Base-by-base conservation (phyloP, 352 stramenopile species). In the Pythium dissotocum region DNA sequence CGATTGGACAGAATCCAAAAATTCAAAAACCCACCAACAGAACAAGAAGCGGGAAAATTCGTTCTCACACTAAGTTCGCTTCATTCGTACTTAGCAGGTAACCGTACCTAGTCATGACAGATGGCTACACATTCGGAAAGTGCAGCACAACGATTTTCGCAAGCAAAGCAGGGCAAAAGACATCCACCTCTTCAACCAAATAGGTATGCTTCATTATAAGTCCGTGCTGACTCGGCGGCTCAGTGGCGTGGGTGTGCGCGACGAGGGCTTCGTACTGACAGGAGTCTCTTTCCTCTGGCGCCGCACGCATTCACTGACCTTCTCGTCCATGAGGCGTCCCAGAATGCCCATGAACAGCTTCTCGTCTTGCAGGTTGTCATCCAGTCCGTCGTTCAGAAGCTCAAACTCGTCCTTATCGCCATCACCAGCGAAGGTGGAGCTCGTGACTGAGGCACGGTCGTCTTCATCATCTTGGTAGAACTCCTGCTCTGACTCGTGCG, bases 341-440 rank as follows among this genome's bases (percentile, higher is more conserved):
- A 95, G 71, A 55, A 93, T 77, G 46, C 53, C 69, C 13, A 95
- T 66, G 61, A 93, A 95, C 24, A 91, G 75, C 61, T 90, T 89
- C 67, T 95, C 87, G 64, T 90, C 82, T 56, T 87, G 74, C 32
- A 78, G 36, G 51, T 83, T 79, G 55, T 77, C 77, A 58, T 93
- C 85, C 14, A 92, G 61, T 8, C 69, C 70, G 21, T 88, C 77
- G 52, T 91, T 90, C 38, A 93, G 65, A 32, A 82, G 46, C 53
- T 92, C 85, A 71, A 94, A 92, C 59, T 94, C 85, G 63, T 94
- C 82, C 58, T 85, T 89, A 32, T 90, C 83, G 7, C 46, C 46
- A 24, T 75, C 63, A 13, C 49, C 54, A 14, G 69, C 74, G 52
- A 90, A 76, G 35, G 52, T 26, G 49, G 26, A 70, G 49, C 63